Base-by-base conservation (phyloP, 2,329 filamentous ascomycete genomes). In the Apiospora marii region DNA sequence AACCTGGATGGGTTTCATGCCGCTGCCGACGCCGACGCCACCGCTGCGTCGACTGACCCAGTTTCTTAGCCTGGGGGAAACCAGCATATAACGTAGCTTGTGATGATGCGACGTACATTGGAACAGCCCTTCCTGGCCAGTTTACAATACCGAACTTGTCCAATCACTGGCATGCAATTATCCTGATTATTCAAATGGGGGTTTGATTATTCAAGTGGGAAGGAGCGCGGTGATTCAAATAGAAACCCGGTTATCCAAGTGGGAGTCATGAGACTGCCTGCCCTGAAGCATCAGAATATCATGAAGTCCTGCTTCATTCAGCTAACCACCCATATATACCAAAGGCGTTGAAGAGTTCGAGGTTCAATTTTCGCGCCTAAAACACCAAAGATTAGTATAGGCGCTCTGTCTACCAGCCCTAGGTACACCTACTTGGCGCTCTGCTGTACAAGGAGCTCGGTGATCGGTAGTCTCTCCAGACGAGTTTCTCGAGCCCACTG, bases 1-100 rank as follows among this genome's bases (percentile, higher is more conserved):
- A 94, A 93, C 0, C 83, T 96, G 16, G 93, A 97, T 75, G 94
- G 93, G 6, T 94, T 98, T 80, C 89, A 92, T 76, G 95, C 71
- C 37, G 67, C 58, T 16, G 46, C 8, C 30, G 51, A 27, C 53
- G 41, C 34, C 16, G 58, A 24, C 44, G 37, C 30, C 41, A 41
- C 41, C 19, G 41, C 13, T 10, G n/a, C 46, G n/a, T 41, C 68
- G 44, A 37, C 16, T 34, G 44, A n/a, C 24, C 30, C 58, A 24
- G 41, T n/a, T 30, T 24, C 12, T 24, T 37, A 41, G 19, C 16
- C 12, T 16, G 43, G 41, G n/a, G n/a, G 37, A 34, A n/a, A 37
- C 12, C 44, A 16, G 43, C 58, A 61, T 16, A 30, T 34, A 44
- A 3, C 46, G 24, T 51, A 67, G 46, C 46, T 24, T 51, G 49